phyloP scores from a whole-genome alignment of 768 basidiomycete species.

The Amanita thiersii region DNA sequence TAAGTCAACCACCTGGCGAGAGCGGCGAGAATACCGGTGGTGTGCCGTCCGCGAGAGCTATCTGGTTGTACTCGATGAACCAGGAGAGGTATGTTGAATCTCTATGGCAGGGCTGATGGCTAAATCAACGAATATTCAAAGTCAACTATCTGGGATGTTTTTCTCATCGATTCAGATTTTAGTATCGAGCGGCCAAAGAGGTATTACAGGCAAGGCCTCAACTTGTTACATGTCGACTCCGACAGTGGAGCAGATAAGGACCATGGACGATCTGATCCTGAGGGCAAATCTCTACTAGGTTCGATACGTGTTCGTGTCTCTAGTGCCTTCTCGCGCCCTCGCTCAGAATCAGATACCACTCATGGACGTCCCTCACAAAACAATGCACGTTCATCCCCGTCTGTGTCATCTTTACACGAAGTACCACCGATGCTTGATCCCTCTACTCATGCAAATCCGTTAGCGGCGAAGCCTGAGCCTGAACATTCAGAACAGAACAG shows the following conservation, averaged over 20 bases:
- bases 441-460: conserved; percentile 63
- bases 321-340: conserved; percentile 25
- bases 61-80: conserved; percentile 78
- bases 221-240: conserved; percentile 41
- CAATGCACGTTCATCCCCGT: conserved; percentile 20
- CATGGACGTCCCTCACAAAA: conserved; percentile 11
- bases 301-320: conserved; percentile 42
- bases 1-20: conserved; percentile 51
- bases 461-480: conserved; percentile 19
- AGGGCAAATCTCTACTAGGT: conserved; percentile 3
- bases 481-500: conserved; percentile 18
- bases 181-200: conserved; percentile 84
- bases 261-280: conserved; percentile 9
- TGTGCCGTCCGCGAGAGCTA: conserved; percentile 90
- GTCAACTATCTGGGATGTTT: conserved; percentile 89
- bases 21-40: conserved; percentile 71
- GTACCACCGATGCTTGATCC: conserved; percentile 64
- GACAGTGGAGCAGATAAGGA: neutral
- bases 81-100: conserved; percentile 68
- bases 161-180: conserved; percentile 86
- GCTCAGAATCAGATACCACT: conserved; percentile 12
- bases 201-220: conserved; percentile 80
- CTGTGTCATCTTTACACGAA: conserved; percentile 29
- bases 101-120: too few relatives aligned
- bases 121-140: too few relatives aligned